phyloP scores from a whole-genome alignment of 805 yeast species.

The Wickerhamomyces pijperi region DNA sequence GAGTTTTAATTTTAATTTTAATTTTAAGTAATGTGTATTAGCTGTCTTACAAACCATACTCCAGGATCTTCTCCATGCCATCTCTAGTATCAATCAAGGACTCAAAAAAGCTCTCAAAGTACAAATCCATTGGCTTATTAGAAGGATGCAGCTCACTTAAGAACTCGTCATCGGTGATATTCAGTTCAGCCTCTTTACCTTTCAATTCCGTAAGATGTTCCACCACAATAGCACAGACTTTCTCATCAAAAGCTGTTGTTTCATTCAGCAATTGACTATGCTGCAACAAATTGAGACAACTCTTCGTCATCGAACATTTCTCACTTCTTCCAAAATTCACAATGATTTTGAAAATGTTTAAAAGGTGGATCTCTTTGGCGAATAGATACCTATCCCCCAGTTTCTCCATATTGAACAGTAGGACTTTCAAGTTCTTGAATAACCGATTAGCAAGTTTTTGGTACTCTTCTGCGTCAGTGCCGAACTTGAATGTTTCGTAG shows the following conservation, averaged over 20 bases:
- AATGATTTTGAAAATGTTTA: too few species aligned
- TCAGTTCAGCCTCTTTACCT: not conserved
- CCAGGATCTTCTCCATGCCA: not conserved
- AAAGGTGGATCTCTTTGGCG: not conserved
- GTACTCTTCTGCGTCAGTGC: not conserved
- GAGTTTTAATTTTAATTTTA: too few species aligned
- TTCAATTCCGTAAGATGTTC: not conserved
- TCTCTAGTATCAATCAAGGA: not conserved
- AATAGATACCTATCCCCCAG: not conserved
- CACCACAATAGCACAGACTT: not conserved
- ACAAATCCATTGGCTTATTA: not conserved
- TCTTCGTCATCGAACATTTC: not conserved
- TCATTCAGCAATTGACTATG: too few species aligned
- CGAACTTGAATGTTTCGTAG: not conserved
- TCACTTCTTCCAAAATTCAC: not conserved
- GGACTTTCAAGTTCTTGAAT: not conserved
- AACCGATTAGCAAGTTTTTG: not conserved
- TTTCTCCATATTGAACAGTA: not conserved
- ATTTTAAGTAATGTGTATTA: too few species aligned
- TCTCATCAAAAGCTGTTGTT: not conserved
- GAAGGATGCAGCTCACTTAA: not conserved
- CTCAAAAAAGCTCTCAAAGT: not conserved
- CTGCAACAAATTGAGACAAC: not conserved
- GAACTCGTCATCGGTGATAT: not conserved
- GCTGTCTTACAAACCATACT: too few species aligned